phyloP scores from a whole-genome alignment of 2,329 filamentous ascomycete species.

The Cladosporium sp. region DNA sequence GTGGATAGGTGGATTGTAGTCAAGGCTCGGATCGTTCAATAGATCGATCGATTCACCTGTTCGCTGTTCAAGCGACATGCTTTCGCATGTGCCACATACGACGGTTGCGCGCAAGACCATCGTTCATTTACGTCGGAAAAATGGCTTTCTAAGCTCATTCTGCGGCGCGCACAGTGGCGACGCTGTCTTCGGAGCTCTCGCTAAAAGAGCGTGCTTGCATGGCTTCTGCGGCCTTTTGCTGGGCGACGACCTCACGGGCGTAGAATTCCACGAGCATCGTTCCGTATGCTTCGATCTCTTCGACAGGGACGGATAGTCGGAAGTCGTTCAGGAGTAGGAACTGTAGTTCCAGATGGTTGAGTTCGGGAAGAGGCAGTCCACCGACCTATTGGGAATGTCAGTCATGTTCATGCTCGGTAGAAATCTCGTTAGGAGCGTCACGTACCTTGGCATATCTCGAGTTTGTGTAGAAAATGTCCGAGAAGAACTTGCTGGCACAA shows the following conservation, averaged over 20 bases:
- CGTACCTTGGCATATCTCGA: conserved; percentile 96
- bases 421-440: conserved; percentile 13
- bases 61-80: no score
- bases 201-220: conserved; percentile 26
- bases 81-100: no score
- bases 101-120: background rate
- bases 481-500: conserved; percentile 99
- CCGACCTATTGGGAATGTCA: conserved; percentile 63
- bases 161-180: conserved; percentile 25
- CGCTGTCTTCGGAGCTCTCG: conserved; percentile 30
- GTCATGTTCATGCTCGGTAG: background rate
- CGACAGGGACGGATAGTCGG: conserved; percentile 83
- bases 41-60: background rate
- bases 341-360: conserved; percentile 94
- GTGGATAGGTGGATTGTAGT: background rate
- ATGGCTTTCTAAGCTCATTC: background rate
- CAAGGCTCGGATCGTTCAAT: background rate
- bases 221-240: conserved; percentile 44
- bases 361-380: conserved; percentile 81
- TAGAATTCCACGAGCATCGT: conserved; percentile 99
- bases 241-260: conserved; percentile 77
- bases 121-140: background rate
- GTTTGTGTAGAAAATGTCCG: conserved; percentile 97
- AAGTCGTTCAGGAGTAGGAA: conserved; percentile 96
- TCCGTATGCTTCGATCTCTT: conserved; percentile 93